phyloP scores from a whole-genome alignment of 257 asterid genomes.

The Dorcoceras hygrometricum region DNA sequence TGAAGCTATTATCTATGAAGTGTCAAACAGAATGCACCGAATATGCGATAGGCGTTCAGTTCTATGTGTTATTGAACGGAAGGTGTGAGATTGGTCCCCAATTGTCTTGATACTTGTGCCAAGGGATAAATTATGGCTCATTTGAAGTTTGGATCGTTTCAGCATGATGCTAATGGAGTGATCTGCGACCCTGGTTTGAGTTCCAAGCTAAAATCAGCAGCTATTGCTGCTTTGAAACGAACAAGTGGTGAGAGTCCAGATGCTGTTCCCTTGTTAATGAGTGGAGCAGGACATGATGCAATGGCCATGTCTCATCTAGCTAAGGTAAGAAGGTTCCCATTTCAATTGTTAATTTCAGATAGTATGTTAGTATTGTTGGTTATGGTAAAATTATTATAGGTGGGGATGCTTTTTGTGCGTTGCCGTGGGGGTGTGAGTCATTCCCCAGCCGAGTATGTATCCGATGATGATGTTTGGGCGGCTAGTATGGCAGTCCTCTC shows the following conservation, averaged over 20 bases:
- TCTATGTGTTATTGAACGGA: constrained; percentile 71
- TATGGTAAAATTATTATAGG: constrained; percentile 38
- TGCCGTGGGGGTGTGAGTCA: constrained; percentile 98
- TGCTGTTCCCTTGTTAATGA: constrained; percentile 73
- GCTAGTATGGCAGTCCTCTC: constrained; percentile 74
- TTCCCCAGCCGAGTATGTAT: constrained; percentile 89
- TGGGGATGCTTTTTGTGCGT: constrained; percentile 87
- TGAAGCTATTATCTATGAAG: constrained; percentile 77
- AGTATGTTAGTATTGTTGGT: neutral
- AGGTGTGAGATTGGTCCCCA: constrained; percentile 45
- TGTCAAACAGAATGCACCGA: constrained; percentile 60
- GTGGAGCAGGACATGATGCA: constrained; percentile 99
- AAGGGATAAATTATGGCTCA: constrained; percentile 24
- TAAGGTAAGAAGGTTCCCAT: constrained; percentile 40
- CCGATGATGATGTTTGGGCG: constrained; percentile 84
- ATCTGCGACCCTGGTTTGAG: constrained; percentile 67
- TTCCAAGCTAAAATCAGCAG: constrained; percentile 66
- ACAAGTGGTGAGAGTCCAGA: constrained; percentile 49
- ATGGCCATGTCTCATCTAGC: constrained; percentile 98
- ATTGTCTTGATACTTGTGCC: neutral
- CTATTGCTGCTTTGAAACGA: constrained; percentile 53
- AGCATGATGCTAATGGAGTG: constrained; percentile 94
- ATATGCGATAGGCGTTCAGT: constrained; percentile 80
- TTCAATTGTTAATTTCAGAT: neutral
- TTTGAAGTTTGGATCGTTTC: constrained; percentile 29